Conservation (phyloP, 345 rosid genomes). For the Citrus australasica region DNA sequence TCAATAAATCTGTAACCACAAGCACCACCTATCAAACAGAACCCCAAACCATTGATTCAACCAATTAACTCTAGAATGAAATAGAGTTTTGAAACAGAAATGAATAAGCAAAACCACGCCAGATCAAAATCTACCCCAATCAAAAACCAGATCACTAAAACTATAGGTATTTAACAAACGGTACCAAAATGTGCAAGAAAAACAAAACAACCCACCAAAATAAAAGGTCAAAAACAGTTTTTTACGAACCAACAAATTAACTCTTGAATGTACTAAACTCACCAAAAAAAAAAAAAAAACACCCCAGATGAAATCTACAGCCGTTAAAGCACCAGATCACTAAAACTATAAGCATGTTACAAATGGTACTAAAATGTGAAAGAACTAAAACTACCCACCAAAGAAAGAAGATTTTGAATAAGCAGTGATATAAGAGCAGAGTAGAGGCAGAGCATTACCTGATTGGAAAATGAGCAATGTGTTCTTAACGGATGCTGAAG, state of each 20-base stretch:
- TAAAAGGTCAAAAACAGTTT: neutral
- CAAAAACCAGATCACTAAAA: neutral
- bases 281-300: neutral
- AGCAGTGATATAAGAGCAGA: neutral
- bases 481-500: neutral
- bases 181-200: too few species aligned
- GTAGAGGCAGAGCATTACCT: constrained; percentile 17
- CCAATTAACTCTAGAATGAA: neutral
- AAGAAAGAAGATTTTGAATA: neutral
- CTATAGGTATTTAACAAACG: neutral
- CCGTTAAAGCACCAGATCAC: neutral
- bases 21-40: neutral
- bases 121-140: neutral
- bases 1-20: neutral
- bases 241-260: neutral
- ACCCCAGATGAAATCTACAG: neutral
- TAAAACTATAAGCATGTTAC: neutral
- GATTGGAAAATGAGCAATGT: constrained; percentile 4
- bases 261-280: neutral
- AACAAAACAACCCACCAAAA: neutral
- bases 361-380: neutral
- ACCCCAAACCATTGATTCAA: neutral
- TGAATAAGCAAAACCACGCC: neutral
- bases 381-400: neutral
- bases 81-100: neutral